Percentiles rank a stretch among this genome's conserved stretches.
Conservation (phyloP, 1,284 basidiomycete species). For the Ustilago crameri region DNA sequence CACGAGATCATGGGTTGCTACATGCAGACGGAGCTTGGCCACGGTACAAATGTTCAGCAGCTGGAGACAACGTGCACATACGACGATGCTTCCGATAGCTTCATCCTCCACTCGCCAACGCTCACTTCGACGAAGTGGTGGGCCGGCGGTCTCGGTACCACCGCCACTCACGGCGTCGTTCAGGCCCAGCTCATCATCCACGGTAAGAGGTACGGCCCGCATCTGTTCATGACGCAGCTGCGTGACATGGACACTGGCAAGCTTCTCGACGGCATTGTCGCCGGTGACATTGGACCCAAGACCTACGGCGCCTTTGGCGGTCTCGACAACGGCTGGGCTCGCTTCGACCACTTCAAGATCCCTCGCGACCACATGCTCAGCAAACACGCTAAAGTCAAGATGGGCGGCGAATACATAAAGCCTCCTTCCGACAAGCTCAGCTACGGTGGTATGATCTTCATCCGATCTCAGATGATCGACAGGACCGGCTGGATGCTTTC, state of each 20-base stretch:
- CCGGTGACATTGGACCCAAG: slow-evolving; percentile 78
- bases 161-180: slow-evolving; percentile 80
- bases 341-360: slow-evolving; percentile 78
- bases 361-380: slow-evolving; percentile 81
- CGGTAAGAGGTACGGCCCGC: slow-evolving; percentile 78
- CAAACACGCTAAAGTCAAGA: slow-evolving; percentile 78
- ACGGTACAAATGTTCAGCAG: slow-evolving; percentile 71
- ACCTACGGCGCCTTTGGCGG: slow-evolving; percentile 73
- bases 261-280: slow-evolving; percentile 75
- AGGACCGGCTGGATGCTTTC: slow-evolving; percentile 75
- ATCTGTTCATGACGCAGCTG: slow-evolving; percentile 76
- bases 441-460: slow-evolving; percentile 75
- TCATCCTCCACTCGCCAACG: slow-evolving; percentile 81
- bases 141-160: slow-evolving; percentile 77
- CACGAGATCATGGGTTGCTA: slow-evolving; percentile 66
- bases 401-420: slow-evolving; percentile 76
- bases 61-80: slow-evolving; percentile 84
- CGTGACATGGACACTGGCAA: slow-evolving; percentile 73
- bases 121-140: slow-evolving; percentile 85
- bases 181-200: slow-evolving; percentile 80
- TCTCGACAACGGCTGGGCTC: slow-evolving; percentile 77
- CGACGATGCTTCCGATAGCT: slow-evolving; percentile 76
- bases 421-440: slow-evolving; percentile 80
- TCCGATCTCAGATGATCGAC: slow-evolving; percentile 73
- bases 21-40: slow-evolving; percentile 73